Base-by-base conservation (phyloP, 106 monocot genomes). In the Dendrobium catenatum region DNA sequence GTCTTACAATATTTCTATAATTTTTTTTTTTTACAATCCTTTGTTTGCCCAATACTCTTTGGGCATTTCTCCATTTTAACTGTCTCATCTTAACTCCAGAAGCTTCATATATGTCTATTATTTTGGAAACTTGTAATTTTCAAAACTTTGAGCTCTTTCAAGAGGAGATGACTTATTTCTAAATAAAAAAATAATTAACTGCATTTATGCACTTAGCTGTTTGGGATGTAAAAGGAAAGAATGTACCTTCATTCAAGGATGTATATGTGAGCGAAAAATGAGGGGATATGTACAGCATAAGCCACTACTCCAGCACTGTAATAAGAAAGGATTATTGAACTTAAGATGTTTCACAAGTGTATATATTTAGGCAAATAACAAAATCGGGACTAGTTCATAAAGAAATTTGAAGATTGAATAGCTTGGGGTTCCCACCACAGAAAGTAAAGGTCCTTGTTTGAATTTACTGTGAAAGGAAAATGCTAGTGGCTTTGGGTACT, bases 271-370 rank as follows among this genome's bases (percentile, higher is more conserved):
- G 41, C 84, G 89, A 61, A 95, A 29, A 43, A 99, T 79, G 37
- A 99, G 91, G 40, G 98, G 98, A 86, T 99, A 99, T 24, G 98
- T 99, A 87, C 95, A 99, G 81, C 95, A 95, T 84, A 90, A 91
- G 48, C 98, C 98, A 80, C 84, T 89, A 79, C 98, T 99, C 98
- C 98, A 99, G 73, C 98, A 95, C 98, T 99, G 80, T 78, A 85
- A 77, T 24, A 75, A 51, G 41, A 44, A 37, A 41, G 7, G 42
- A 27, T 48, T 59, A 41, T 82, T 29, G 55, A 44, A 41, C 49
- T 24, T 33, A 64, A 72, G 44, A 31, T 13, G n/a, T 54, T 15
- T 26, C 64, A n/a, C 9, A 64, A 64, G 44, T 22, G 77, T 54
- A 40, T 55, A 67, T 18, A 43, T 31, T 37, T 9, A 76, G 31